These are phyloP conservation scores for Helotiales sp. DNA, from an alignment of 2,329 filamentous ascomycete genomes.

Conservation along the genomic window DNA sequence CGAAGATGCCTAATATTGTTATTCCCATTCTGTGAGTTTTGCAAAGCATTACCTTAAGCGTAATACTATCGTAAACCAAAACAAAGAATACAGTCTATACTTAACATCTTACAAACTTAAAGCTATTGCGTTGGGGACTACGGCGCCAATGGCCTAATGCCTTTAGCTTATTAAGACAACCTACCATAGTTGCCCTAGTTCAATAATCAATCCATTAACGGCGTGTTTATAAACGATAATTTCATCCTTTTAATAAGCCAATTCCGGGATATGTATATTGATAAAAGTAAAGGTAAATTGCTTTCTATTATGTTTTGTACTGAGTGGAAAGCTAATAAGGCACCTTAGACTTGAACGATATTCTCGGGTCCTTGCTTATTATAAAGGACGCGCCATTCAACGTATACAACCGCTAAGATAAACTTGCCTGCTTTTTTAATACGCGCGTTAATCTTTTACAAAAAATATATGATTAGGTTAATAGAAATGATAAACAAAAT, in stretches of 20 bases:
- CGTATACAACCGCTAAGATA: conserved; percentile 31
- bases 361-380: not conserved
- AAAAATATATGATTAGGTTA: conserved; percentile 28
- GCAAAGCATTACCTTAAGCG: not conserved
- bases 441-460: conserved; percentile 39
- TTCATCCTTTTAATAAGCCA: not conserved
- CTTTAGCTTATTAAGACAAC: not conserved
- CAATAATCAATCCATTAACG: not conserved
- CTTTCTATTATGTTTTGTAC: not conserved
- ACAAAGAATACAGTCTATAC: not conserved
- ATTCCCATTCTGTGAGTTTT: not conserved
- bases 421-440: conserved; percentile 34
- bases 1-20: not conserved
- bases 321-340: not conserved
- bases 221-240: not conserved
- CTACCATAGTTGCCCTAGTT: not conserved
- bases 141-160: not conserved
- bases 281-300: not conserved
- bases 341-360: not conserved
- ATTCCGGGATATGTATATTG: not conserved
- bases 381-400: conserved; percentile 33
- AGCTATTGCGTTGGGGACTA: not conserved
- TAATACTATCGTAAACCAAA: not conserved
- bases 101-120: not conserved
- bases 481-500: conserved; percentile 16